A percentile compares a stretch with the other conserved stretches of the same genome.
These are phyloP conservation scores for Cladophialophora immunda DNA, from an alignment of 2,329 filamentous ascomycete genomes.

Conservation along the genomic window DNA sequence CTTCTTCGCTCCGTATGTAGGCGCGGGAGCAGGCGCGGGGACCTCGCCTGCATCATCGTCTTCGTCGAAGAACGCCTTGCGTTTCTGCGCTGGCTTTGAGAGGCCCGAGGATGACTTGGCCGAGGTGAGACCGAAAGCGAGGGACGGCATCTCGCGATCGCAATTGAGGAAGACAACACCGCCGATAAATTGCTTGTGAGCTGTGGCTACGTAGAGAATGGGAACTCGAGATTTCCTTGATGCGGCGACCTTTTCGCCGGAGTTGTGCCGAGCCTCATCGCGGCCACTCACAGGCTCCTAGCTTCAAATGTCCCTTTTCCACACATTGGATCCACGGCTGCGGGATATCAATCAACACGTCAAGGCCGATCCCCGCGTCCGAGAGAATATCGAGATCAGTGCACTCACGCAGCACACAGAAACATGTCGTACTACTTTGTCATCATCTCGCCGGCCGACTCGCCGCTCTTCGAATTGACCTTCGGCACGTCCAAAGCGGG, in stretches of 20 bases:
- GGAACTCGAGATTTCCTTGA: not conserved
- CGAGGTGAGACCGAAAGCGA: conserved; percentile 55
- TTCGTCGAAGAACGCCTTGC: conserved; percentile 57
- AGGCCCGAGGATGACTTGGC: conserved; percentile 41
- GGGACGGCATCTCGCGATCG: conserved; percentile 44
- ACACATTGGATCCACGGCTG: not conserved
- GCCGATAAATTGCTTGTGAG: not conserved
- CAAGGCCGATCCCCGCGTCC: not conserved
- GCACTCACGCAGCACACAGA: not conserved
- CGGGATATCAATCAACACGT: not conserved
- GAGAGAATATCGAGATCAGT: not conserved
- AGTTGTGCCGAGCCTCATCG: not conserved
- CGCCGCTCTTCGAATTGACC: conserved; percentile 94
- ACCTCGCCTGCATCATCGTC: conserved; percentile 48
- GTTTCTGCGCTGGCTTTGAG: conserved; percentile 52
- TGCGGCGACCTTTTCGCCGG: not conserved
- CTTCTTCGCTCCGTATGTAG: conserved; percentile 37
- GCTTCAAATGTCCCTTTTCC: not conserved
- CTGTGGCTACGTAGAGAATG: not conserved
- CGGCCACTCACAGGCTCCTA: not conserved
- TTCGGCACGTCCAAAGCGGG: conserved; percentile 97
- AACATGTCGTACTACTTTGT: conserved; percentile 98
- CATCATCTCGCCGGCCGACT: conserved; percentile 94
- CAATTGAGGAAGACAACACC: not conserved
- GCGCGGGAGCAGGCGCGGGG: conserved; percentile 29